Conservation (phyloP, 2,329 filamentous ascomycete genomes). For the Claviceps digitariae region DNA sequence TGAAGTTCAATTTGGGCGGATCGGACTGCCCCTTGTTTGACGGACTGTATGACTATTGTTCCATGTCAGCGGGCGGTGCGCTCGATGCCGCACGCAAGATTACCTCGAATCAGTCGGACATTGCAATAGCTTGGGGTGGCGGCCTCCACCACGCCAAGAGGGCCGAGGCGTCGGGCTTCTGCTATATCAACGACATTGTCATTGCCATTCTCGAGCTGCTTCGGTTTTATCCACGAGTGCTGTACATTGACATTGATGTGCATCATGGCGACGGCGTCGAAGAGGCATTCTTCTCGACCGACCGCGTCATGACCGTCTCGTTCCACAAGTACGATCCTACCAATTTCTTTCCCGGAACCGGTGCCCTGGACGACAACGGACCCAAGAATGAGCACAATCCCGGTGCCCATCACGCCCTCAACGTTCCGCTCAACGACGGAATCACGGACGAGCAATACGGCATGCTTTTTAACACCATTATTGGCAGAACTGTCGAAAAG, state of each 20-base stretch:
- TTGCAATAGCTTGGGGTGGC: constrained; percentile 95
- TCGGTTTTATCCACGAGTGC: constrained; percentile 65
- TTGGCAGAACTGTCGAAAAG: constrained; percentile 62
- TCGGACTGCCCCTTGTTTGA: constrained; percentile 96
- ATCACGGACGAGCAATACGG: constrained; percentile 86
- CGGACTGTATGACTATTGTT: constrained; percentile 88
- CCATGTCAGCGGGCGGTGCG: constrained; percentile 80
- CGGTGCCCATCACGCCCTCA: constrained; percentile 79
- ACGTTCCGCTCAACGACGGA: constrained; percentile 80
- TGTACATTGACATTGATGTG: constrained; percentile 92
- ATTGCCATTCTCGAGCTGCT: constrained; percentile 82
- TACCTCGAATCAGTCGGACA: constrained; percentile 74
- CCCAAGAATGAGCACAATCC: constrained; percentile 72
- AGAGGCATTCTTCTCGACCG: constrained; percentile 79
- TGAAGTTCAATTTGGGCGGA: constrained; percentile 73
- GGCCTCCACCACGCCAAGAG: constrained; percentile 95
- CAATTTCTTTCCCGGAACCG: constrained; percentile 81
- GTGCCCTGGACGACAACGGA: constrained; percentile 74
- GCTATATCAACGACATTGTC: constrained; percentile 98
- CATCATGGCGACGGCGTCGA: constrained; percentile 87
- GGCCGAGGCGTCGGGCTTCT: constrained; percentile 86
- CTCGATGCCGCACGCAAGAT: constrained; percentile 86
- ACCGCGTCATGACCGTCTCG: constrained; percentile 81
- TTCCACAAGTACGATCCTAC: constrained; percentile 90
- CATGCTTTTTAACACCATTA: constrained; percentile 68